Evolutionary conservation across 2,329 filamentous ascomycete species (phyloP).

Genomic region (Aureobasidium sp.): DNA sequence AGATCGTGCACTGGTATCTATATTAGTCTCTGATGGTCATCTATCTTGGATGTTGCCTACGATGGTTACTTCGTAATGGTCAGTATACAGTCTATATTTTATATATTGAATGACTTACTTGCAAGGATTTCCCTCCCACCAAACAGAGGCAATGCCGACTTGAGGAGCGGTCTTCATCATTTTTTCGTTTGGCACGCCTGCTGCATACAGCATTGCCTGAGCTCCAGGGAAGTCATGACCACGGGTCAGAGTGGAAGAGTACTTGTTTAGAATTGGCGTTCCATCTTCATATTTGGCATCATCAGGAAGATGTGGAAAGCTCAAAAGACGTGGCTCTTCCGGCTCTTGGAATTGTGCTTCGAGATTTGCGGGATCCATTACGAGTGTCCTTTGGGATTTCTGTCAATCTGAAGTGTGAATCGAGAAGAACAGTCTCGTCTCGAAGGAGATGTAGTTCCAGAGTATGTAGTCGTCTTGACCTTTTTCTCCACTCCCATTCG

Average conservation of each 20-base stretch:
- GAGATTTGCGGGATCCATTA: conserved; percentile 29
- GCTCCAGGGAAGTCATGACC: conserved; percentile 88
- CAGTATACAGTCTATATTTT: not conserved
- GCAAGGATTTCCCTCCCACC: conserved; percentile 98
- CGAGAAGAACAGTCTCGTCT: not conserved
- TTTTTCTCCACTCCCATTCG: conserved; percentile 1
- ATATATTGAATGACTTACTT: conserved; percentile 50
- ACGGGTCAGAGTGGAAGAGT: conserved; percentile 72
- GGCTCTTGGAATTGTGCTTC: conserved; percentile 26
- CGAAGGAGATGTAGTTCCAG: not conserved
- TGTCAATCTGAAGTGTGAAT: not conserved
- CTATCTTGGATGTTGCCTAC: conserved; percentile 23
- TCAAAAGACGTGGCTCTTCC: conserved; percentile 44
- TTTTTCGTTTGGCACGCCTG: conserved; percentile 72
- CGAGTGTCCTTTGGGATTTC: not conserved
- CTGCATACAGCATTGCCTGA: conserved; percentile 92
- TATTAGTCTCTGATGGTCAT: conserved; percentile 1
- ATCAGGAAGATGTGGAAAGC: conserved; percentile 47
- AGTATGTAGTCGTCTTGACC: not conserved
- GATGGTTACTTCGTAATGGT: conserved; percentile 38
- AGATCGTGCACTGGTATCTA: conserved; percentile 63
- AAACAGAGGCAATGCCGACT: conserved; percentile 82
- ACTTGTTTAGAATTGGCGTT: conserved; percentile 67
- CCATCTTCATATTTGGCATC: conserved; percentile 42
- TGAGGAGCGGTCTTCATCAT: conserved; percentile 88